Conservation (phyloP, 768 basidiomycete species). For the Strobilomyces confusus region DNA sequence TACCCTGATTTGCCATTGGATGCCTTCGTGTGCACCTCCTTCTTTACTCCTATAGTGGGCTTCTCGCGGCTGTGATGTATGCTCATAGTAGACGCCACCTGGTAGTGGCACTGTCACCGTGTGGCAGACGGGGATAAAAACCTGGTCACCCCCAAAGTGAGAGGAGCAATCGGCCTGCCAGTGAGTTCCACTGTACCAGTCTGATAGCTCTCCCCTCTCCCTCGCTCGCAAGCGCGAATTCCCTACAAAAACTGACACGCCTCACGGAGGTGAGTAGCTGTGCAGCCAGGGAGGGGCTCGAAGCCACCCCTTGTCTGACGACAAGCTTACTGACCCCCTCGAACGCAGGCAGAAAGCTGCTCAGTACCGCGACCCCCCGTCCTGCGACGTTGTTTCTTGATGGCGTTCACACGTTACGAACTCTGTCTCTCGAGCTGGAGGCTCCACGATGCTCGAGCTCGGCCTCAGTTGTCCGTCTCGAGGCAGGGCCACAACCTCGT, state of each 20-base stretch:
- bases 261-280: not conserved
- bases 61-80: conserved; percentile 25
- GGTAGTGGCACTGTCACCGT: conserved; percentile 25
- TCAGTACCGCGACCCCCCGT: not conserved
- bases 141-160: not conserved
- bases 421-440: conserved; percentile 21
- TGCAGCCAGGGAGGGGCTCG: not conserved
- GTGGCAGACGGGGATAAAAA: conserved; percentile 25
- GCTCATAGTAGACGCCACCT: conserved; percentile 21
- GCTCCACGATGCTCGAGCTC: conserved; percentile 17
- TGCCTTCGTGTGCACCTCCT: conserved; percentile 3
- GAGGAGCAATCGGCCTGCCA: conserved; percentile 4
- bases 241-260: not conserved
- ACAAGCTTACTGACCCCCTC: conserved; percentile 1
- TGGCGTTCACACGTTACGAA: conserved; percentile 26
- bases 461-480: conserved; percentile 19
- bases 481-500: conserved; percentile 22
- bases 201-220: conserved; percentile 2
- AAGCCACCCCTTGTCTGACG: not conserved
- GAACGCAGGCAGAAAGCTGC: not conserved
- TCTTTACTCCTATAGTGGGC: conserved; percentile 13
- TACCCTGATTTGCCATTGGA: conserved; percentile 10
- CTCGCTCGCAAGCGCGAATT: not conserved
- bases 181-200: conserved; percentile 9
- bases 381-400: conserved; percentile 1